Evolutionary conservation across 257 asterid genomes (phyloP).

Genomic region (Solanum infundibuliforme): DNA sequence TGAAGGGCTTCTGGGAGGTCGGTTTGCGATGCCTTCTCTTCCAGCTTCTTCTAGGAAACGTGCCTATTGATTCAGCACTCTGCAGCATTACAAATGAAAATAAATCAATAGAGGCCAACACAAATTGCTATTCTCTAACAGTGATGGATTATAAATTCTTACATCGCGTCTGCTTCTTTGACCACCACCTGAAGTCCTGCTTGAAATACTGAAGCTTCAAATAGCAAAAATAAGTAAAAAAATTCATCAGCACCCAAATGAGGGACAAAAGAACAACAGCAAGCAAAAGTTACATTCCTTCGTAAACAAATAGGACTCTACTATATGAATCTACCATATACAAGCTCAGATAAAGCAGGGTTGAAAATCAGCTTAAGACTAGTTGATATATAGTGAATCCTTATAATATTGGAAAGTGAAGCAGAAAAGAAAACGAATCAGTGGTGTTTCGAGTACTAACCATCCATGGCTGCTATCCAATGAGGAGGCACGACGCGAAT

Average conservation of each 20-base stretch:
- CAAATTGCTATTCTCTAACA: not conserved
- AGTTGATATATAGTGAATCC: not conserved
- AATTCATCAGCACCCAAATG: conserved; percentile 5
- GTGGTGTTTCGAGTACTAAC: conserved; percentile 14
- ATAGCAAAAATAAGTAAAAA: conserved; percentile 1
- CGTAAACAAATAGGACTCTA: not conserved
- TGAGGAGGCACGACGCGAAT: conserved; percentile 31
- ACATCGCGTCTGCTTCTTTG: conserved; percentile 56
- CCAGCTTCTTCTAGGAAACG: conserved; percentile 31
- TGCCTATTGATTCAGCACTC: conserved; percentile 58
- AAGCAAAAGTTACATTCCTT: not conserved
- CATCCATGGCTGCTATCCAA: conserved; percentile 60
- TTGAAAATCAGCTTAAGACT: not conserved
- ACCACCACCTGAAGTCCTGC: conserved; percentile 38
- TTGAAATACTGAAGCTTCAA: conserved; percentile 35
- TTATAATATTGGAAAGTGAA: not conserved
- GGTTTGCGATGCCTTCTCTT: conserved; percentile 45
- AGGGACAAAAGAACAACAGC: not conserved
- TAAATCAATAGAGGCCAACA: conserved; percentile 6
- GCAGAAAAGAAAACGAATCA: not conserved
- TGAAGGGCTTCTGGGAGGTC: conserved; percentile 69
- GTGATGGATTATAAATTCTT: conserved; percentile 15
- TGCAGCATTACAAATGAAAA: conserved; percentile 13
- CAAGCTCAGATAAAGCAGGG: not conserved
- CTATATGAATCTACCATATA: not conserved